These are phyloP conservation scores for Populus deltoides DNA, from an alignment of 345 rosid genomes.

Conservation along the genomic window DNA sequence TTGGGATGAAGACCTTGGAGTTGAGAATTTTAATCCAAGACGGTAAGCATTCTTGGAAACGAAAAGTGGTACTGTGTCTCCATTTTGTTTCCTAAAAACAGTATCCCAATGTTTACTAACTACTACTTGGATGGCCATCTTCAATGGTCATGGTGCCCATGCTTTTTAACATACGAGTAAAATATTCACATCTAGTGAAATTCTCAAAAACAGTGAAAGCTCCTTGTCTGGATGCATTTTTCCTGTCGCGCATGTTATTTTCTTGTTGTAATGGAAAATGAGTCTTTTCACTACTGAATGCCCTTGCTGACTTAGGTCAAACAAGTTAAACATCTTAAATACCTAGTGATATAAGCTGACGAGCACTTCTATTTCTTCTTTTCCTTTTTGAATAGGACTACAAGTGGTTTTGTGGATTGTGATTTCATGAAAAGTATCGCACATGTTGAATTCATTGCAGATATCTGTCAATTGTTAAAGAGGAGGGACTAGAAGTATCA, in stretches of 20 bases:
- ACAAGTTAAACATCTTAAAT: not conserved
- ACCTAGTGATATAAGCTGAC: not conserved
- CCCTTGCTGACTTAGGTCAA: not conserved
- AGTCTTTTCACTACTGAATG: not conserved
- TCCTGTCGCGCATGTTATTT: not conserved
- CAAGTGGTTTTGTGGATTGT: not conserved
- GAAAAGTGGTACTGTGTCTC: not conserved
- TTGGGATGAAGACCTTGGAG: conserved; percentile 97
- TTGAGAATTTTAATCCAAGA: conserved; percentile 64
- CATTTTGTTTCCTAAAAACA: not conserved
- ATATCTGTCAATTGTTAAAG: conserved; percentile 60
- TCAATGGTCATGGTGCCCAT: not conserved
- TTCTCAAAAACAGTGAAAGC: not conserved
- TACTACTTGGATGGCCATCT: not conserved
- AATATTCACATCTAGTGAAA: not conserved
- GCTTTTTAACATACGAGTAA: not conserved
- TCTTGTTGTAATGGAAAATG: not conserved
- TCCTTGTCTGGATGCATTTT: not conserved
- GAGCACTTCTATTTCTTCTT: not conserved
- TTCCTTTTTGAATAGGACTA: not conserved
- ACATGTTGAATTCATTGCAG: conserved; percentile 29
- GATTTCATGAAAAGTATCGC: too few species aligned
- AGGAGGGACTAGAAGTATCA: conserved; percentile 84
- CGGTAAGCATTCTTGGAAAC: conserved; percentile 34
- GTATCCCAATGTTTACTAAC: not conserved